Evolutionary conservation across 2,329 filamentous ascomycete species (phyloP).

Genomic region (Dryadomyces quercus-mongolicae): DNA sequence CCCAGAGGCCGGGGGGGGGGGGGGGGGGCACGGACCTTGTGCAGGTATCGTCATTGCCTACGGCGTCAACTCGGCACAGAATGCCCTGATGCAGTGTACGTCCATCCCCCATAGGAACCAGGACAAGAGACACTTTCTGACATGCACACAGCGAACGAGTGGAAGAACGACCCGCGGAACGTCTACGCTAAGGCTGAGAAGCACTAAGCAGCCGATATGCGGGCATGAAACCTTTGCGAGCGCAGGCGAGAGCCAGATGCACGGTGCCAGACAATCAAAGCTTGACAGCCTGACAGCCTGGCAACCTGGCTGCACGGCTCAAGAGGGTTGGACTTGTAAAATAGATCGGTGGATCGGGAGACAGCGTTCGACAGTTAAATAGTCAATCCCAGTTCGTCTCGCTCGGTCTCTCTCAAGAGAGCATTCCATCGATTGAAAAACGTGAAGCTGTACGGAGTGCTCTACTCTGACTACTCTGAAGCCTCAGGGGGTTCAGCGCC

Average conservation of each 20-base stretch:
- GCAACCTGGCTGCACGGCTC: background rate
- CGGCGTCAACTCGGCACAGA: slow-evolving; percentile 78
- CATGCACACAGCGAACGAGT: slow-evolving; percentile 64
- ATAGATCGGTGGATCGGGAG: background rate
- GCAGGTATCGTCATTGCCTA: slow-evolving; percentile 79
- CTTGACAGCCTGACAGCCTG: no score
- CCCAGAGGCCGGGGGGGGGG: no score
- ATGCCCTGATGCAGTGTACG: slow-evolving; percentile 65
- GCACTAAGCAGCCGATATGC: slow-evolving; percentile 9
- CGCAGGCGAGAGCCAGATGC: background rate
- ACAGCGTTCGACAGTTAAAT: background rate
- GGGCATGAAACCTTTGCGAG: no score
- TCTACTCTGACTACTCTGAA: no score
- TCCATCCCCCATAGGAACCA: slow-evolving; percentile 7
- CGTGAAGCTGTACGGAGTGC: no score
- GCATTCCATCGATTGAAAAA: no score
- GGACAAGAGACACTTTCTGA: background rate
- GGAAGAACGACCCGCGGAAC: slow-evolving; percentile 95
- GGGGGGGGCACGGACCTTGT: no score
- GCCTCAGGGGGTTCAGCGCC: no score
- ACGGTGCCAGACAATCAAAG: background rate
- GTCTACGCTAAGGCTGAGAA: slow-evolving; percentile 37
- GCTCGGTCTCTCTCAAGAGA: background rate
- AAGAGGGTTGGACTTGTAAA: background rate
- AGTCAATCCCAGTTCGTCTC: background rate